Percentiles rank a stretch among this genome's conserved stretches.
These are phyloP conservation scores for Hippophae tibetana DNA, from an alignment of 306 rosid genomes.

Conservation along the genomic window DNA sequence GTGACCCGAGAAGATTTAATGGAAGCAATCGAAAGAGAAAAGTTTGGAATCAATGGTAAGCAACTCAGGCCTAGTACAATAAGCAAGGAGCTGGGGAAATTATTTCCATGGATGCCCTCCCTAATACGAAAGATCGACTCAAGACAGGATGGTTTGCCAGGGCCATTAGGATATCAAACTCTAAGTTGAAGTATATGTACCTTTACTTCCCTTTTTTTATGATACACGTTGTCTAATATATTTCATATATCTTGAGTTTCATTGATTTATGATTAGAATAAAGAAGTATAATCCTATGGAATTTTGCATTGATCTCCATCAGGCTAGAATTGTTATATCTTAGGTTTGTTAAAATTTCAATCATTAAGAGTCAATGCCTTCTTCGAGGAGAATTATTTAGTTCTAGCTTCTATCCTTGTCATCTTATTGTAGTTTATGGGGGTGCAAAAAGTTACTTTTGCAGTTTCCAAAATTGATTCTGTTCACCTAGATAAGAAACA, in stretches of 20 bases:
- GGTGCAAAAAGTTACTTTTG: too few relatives aligned
- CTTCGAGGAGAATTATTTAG: neutral
- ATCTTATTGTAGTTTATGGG: too few relatives aligned
- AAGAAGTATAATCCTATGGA: neutral
- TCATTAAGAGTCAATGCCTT: neutral
- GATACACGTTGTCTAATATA: neutral
- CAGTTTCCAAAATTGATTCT: too few relatives aligned
- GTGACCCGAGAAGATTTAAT: neutral
- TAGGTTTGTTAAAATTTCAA: too few relatives aligned
- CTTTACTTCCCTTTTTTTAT: neutral
- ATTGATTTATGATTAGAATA: neutral
- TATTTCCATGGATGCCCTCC: conserved; percentile 95
- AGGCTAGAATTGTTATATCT: too few relatives aligned
- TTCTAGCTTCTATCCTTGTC: neutral
- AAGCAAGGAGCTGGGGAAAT: conserved; percentile 66
- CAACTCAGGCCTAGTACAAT: conserved; percentile 36
- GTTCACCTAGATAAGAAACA: too few relatives aligned
- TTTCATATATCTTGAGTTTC: neutral
- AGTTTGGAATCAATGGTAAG: too few relatives aligned
- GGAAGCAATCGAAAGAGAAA: too few relatives aligned
- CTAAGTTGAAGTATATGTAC: conserved; percentile 37
- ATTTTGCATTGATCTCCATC: too few relatives aligned
- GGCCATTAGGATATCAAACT: conserved; percentile 79
- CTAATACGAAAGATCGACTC: conserved; percentile 50
- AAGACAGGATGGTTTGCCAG: conserved; percentile 42